Evolutionary conservation across 352 stramenopile genomes (phyloP), one percentile per base, ranked within the genome.

Genomic region (Aphanomyces euteiches): DNA sequence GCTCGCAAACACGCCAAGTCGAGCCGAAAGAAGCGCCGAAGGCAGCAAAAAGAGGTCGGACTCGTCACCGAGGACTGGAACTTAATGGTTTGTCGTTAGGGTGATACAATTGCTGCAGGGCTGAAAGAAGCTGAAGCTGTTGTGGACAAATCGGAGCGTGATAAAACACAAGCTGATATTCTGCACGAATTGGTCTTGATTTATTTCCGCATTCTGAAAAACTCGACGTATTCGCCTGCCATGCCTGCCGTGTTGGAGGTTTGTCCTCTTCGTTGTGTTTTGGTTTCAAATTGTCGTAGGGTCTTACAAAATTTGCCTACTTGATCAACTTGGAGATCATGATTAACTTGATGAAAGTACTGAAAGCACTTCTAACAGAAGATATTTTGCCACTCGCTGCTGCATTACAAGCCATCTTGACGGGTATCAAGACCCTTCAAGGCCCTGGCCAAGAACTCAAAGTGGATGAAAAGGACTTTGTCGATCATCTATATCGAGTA

Each of bases 321-420:
- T 70, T 99, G 8, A 98, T 99, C 69, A 98, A 99, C 74, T 81
- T 99, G n/a, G 95, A 99, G 77, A 98, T 98, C 43, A 96, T 99
- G 79, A 90, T 97, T 36, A 94, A 99, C 75, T 74, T 99, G 54
- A 81, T 99, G 66, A 96, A 94, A 69, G 90, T 98, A 47, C 83
- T 99, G 36, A 98, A 98, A 76, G 79, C 90, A 34, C 79, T 98
- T 67, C 80, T 98, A 36, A 84, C 85, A 40, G 78, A 95, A 59
- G 85, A 81, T 66, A 79, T 90, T 43, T 59, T 93, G 45, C 87
- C 88, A 13, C 77, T 95, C 6, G 60, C 74, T 3, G 81, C 82
- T 15, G 83, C 85, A 47, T 77, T 94, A 67, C 85, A 94, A 64
- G 93, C 84, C 56, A 90, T 98, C 34, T 77, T 98, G 36, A 98